Evolutionary conservation across 140 eudicot genomes (phyloP), one percentile per base, ranked within the genome.

Genomic region (Stevia rebaudiana): DNA sequence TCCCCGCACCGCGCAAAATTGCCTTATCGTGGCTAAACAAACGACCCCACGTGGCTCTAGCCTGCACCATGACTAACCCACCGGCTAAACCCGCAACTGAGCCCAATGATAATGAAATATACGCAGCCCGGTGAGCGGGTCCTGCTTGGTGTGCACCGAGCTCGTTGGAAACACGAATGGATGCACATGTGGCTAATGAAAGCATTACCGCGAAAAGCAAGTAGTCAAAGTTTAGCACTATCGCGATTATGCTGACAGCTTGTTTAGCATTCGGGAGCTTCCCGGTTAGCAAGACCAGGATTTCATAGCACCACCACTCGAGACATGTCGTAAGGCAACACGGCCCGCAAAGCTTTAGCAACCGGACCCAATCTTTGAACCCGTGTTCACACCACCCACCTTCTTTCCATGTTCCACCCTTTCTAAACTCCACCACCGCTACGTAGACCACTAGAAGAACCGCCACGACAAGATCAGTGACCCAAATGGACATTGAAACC

Each of bases 271-370:
- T 82, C 2, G 90, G 76, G 13, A 90, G 90, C 69, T 79, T 82
- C 8, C 94, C 97, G 1, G 95, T 75, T 67, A 87, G 73, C 68
- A 87, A 70, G 37, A 90, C 75, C 35, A 90, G 53, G 25, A 82
- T 82, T 59, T 90, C 97, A 8, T 67, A 75, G 84, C 97, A 90
- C 97, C 97, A 90, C 97, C 97, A 90, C 36, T 87, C 95, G 17
- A 90, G 94, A 69, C 97, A 90, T 4, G 85, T 79, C 12, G 90
- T 87, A 8, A 90, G 83, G 68, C 97, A 90, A 76, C 94, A 90
- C 0, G 94, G 91, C 19, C 90, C 94, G 3, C 78, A 51, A 46
- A 90, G 86, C 43, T 78, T 82, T 3, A 90, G 62, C 35, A 90
- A 41, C 12, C 66, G 69, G 12, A 40, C 19, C 97, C 97, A 90